Percentiles rank a stretch among this genome's conserved stretches.
Conservation (phyloP, 805 yeast genomes). For the Wickerhamomyces chaumierensis region DNA sequence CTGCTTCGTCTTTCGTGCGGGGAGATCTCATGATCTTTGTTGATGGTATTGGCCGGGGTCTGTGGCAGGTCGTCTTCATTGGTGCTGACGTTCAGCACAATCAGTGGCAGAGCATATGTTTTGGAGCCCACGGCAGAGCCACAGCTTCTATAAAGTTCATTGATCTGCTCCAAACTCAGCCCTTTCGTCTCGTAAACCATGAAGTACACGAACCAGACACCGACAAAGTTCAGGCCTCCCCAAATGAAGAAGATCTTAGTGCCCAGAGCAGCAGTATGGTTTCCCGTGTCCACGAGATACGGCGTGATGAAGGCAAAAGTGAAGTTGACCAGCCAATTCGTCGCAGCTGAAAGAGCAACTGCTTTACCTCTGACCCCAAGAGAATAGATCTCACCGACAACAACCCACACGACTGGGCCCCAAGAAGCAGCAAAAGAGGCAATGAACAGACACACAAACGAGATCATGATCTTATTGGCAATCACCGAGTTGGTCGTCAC, state of each 20-base stretch:
- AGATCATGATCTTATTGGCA: constrained; percentile 43
- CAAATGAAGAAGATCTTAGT: constrained; percentile 67
- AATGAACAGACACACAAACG: constrained; percentile 61
- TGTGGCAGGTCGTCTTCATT: background rate
- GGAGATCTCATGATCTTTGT: too few relatives aligned
- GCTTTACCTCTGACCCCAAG: constrained; percentile 69
- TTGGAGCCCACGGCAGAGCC: constrained; percentile 39
- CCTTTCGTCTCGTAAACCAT: constrained; percentile 75
- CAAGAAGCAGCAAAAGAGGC: constrained; percentile 72
- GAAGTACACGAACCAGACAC: constrained; percentile 50
- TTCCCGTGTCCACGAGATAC: constrained; percentile 57
- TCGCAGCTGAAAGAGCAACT: constrained; percentile 62
- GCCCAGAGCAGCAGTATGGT: constrained; percentile 59
- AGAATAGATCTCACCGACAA: constrained; percentile 55
- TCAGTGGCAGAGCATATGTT: background rate
- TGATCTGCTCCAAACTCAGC: constrained; percentile 69
- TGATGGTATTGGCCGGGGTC: too few relatives aligned
- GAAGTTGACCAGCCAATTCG: constrained; percentile 75
- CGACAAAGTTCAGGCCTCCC: constrained; percentile 60
- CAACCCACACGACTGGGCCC: constrained; percentile 79
- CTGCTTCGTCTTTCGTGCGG: too few relatives aligned
- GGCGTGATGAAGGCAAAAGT: constrained; percentile 69
- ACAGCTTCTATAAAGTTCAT: constrained; percentile 58
- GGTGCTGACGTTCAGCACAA: constrained; percentile 23
- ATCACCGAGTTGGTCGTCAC: constrained; percentile 31